Evolutionary conservation across 495 filamentous ascomycete genomes (phyloP).

Genomic region (Podospora appendiculata): DNA sequence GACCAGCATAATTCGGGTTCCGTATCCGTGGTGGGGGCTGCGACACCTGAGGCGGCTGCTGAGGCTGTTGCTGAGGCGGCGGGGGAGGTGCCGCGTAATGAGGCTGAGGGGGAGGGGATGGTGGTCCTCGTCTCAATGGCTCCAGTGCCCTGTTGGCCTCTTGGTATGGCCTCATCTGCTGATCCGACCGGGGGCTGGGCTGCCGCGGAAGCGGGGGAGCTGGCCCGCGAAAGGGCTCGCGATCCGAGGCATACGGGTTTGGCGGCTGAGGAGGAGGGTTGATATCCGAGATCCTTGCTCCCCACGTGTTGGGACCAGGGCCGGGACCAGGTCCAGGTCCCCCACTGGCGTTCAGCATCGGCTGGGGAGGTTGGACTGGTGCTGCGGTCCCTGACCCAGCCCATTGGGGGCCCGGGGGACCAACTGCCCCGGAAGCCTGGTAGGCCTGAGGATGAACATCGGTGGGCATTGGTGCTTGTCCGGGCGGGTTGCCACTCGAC

Average conservation of each 20-base stretch:
- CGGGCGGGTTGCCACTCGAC: conserved; percentile 58
- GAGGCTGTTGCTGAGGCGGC: conserved; percentile 47
- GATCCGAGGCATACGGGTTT: conserved; percentile 67
- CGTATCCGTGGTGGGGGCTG: conserved; percentile 47
- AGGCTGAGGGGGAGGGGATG: conserved; percentile 43
- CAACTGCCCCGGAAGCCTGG: conserved; percentile 59
- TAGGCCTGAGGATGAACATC: conserved; percentile 69
- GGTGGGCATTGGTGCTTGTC: conserved; percentile 38
- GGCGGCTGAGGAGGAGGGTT: conserved; percentile 62
- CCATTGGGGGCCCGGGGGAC: conserved; percentile 80
- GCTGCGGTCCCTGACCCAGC: conserved; percentile 57
- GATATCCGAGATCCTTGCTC: conserved; percentile 68
- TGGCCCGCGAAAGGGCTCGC: conserved; percentile 55
- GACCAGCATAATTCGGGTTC: conserved; percentile 62
- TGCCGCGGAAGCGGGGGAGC: conserved; percentile 56
- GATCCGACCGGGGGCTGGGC: conserved; percentile 61
- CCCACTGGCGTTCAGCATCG: conserved; percentile 42
- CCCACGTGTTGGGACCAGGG: conserved; percentile 62
- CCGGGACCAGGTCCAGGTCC: conserved; percentile 43
- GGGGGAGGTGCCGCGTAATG: conserved; percentile 53
- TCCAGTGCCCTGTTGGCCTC: conserved; percentile 53
- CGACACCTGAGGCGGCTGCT: conserved; percentile 35
- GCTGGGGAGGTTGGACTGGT: conserved; percentile 31
- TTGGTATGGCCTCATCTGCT: conserved; percentile 65
- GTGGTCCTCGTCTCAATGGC: conserved; percentile 31